Base-by-base conservation (phyloP, 2,329 filamentous ascomycete genomes). In the Colletotrichum somersetense region DNA sequence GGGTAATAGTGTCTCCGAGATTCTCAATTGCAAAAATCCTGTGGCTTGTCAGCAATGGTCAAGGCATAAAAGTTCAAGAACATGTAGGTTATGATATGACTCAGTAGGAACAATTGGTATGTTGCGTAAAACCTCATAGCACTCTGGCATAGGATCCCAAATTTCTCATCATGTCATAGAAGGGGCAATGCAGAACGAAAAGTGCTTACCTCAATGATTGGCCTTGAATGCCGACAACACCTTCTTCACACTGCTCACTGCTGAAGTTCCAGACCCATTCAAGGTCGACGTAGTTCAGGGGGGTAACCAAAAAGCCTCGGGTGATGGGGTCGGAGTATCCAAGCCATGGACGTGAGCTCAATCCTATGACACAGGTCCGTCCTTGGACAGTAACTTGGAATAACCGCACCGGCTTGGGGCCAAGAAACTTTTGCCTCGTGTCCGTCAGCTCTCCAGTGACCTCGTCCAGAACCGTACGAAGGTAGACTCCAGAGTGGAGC, bases 31-130 rank as follows among this genome's bases (percentile, higher is more conserved):
- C 93, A 80, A 98, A 98, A 73, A 98, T 98, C 77, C 95, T 91
- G 71, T 58, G 62, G 57, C 63, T 74, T 75, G 77, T 88, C 80
- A 83, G 79, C 77, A 66, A 23, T 55, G 52, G 69, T 61, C 53
- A 67, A 75, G 53, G 75, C 61, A 50, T 40, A 8, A 7, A 44
- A 55, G 40, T 1, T 58, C 16, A 33, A 38, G 14, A 67, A 30
- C 23, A 50, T 52, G 53, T 16, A 44, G 44, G 23, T 52, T 35
- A 50, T 53, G 76, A 73, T 62, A 72, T 68, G 74, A 73, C 84
- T 97, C 95, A 97, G 95, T 91, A 97, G 94, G 94, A 97, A 97
- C 95, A 97, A 97, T 97, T 97, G 94, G 86, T 85, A 86, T 86
- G 83, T 87, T 83, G 82, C 81, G 83, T 86, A 83, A 82, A 77